A percentile compares a stretch with the other conserved stretches of the same genome.
These are phyloP conservation scores for Neonectria neomacrospora DNA, from an alignment of 2,329 filamentous ascomycete species.

Conservation along the genomic window DNA sequence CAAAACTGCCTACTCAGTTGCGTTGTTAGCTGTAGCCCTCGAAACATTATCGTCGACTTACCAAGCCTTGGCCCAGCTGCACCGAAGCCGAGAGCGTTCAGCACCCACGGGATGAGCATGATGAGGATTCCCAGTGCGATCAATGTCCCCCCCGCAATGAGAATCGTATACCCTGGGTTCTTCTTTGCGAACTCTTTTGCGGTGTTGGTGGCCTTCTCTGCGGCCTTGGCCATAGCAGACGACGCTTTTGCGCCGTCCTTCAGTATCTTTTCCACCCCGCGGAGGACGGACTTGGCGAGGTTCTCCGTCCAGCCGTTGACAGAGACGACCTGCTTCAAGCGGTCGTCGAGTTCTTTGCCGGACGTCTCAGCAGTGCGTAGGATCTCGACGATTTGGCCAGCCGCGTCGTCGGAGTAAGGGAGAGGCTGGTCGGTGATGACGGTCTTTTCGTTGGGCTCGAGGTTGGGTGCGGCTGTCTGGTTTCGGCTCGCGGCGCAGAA, in stretches of 20 bases:
- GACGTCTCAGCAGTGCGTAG: constrained; percentile 6
- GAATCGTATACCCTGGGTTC: constrained; percentile 31
- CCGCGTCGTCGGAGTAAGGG: constrained; percentile 28
- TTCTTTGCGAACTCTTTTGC: constrained; percentile 36
- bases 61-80: constrained; percentile 28
- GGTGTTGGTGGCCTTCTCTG: constrained; percentile 20
- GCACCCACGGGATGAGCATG: constrained; percentile 35
- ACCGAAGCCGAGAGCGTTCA: constrained; percentile 38
- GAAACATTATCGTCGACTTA: background rate
- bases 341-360: constrained; percentile 5
- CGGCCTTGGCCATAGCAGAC: constrained; percentile 25
- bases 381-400: constrained; percentile 27
- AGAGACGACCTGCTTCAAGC: constrained; percentile 28
- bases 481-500: background rate
- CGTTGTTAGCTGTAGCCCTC: fast-evolving
- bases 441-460: background rate
- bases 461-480: background rate
- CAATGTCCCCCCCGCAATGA: constrained; percentile 34
- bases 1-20: constrained; percentile 31
- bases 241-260: constrained; percentile 25
- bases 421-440: constrained; percentile 3
- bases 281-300: constrained; percentile 32
- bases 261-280: constrained; percentile 30
- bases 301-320: constrained; percentile 32
- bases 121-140: constrained; percentile 35